Evolutionary conservation across 352 stramenopile genomes (phyloP).

Genomic region (Globisporangium mamillatum): DNA sequence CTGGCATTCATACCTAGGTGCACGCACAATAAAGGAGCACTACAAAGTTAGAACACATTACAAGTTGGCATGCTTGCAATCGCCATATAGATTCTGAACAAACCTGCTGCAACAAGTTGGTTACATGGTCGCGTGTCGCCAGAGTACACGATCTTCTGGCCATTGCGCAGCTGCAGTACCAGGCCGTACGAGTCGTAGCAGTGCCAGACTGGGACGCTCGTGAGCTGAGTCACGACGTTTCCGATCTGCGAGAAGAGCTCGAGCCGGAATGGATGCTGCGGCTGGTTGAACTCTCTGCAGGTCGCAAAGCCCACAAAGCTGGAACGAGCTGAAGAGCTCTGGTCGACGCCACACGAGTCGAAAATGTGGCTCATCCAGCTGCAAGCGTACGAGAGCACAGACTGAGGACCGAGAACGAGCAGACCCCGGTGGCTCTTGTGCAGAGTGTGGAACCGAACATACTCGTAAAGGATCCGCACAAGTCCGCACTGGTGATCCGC

Average conservation of each 20-base stretch:
- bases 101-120: conserved; percentile 40
- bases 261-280: conserved; percentile 18
- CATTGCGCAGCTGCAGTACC: conserved; percentile 44
- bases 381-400: conserved; percentile 52
- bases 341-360: background rate
- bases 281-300: conserved; percentile 58
- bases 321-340: background rate
- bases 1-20: conserved; percentile 33
- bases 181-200: conserved; percentile 80
- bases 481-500: conserved; percentile 96
- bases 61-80: background rate
- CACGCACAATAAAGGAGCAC: background rate
- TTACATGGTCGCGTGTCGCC: conserved; percentile 92
- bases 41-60: background rate
- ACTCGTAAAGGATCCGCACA: conserved; percentile 85
- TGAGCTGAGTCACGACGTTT: conserved; percentile 30
- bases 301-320: conserved; percentile 30
- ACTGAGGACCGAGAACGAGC: conserved; percentile 50
- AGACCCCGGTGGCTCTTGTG: conserved; percentile 18
- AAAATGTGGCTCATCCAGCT: conserved; percentile 41
- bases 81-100: background rate
- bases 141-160: conserved; percentile 86
- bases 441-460: conserved; percentile 26
- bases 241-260: conserved; percentile 33
- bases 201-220: conserved; percentile 73